Conservation (phyloP, 2,329 filamentous ascomycete genomes). For the Hymenoscyphus fructigenus region DNA sequence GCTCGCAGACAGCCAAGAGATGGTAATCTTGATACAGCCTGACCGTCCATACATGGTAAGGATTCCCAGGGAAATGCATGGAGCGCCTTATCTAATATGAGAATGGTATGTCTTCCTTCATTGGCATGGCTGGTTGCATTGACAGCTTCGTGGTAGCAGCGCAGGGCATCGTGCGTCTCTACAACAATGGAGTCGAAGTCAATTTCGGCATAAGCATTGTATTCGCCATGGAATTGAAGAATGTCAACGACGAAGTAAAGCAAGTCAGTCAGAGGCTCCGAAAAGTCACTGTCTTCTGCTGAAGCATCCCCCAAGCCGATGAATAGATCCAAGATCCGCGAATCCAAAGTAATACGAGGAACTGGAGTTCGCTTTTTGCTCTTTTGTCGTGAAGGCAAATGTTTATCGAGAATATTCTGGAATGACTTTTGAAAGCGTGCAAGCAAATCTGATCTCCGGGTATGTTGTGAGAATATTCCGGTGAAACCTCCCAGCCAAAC, state of each 20-base stretch:
- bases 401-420: slow-evolving; percentile 74
- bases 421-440: slow-evolving; percentile 76
- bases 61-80: slow-evolving; percentile 97
- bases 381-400: slow-evolving; percentile 78
- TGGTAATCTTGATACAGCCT: slow-evolving; percentile 82
- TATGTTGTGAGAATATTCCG: slow-evolving; percentile 82
- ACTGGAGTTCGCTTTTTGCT: slow-evolving; percentile 53
- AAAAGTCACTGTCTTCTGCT: slow-evolving; percentile 68
- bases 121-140: slow-evolving; percentile 37
- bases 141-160: slow-evolving; percentile 65
- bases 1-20: slow-evolving; percentile 81
- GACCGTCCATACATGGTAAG: slow-evolving; percentile 75
- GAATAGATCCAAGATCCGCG: slow-evolving; percentile 80
- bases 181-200: slow-evolving; percentile 92
- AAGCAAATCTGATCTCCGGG: slow-evolving; percentile 61
- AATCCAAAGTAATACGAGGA: slow-evolving; percentile 51
- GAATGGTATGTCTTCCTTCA: slow-evolving; percentile 68
- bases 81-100: slow-evolving; percentile 87
- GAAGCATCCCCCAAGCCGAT: slow-evolving; percentile 77
- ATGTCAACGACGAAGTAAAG: slow-evolving; percentile 97
- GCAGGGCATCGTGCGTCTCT: slow-evolving; percentile 81
- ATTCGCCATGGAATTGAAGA: slow-evolving; percentile 92
- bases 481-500: slow-evolving; percentile 95
- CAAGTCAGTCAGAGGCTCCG: slow-evolving; percentile 87
- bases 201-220: slow-evolving; percentile 95